Conservation (phyloP, 2,329 filamentous ascomycete species). For the Cladosporium sp. region DNA sequence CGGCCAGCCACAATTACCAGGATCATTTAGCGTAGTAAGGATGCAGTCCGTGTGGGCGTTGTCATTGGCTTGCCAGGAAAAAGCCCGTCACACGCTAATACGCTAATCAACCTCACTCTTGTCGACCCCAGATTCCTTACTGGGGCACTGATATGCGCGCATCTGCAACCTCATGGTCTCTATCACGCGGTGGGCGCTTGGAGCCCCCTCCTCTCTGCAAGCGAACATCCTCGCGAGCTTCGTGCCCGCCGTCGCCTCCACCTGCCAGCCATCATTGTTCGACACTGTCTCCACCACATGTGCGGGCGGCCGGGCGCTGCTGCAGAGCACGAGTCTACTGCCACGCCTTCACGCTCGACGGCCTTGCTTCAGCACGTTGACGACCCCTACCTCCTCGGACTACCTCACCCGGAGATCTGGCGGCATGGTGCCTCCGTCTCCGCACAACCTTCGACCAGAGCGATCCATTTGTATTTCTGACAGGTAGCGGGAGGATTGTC, state of each 20-base stretch:
- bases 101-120: conserved; percentile 5
- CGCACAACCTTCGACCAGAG: neutral
- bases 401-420: conserved; percentile 1
- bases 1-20: conserved; percentile 13
- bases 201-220: conserved; percentile 14
- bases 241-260: neutral
- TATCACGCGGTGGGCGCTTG: conserved; percentile 17
- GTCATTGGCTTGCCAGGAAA: neutral
- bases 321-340: conserved; percentile 9
- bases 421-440: neutral
- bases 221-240: conserved; percentile 9
- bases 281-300: neutral
- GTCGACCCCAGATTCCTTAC: conserved; percentile 17
- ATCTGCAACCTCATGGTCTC: conserved; percentile 15
- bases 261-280: conserved; percentile 11
- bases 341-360: conserved; percentile 1
- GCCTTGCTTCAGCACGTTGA: conserved; percentile 12
- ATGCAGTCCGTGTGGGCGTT: neutral
- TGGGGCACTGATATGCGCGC: conserved; percentile 6
- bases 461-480: conserved; percentile 1
- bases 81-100: conserved; percentile 12
- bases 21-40: conserved; percentile 16
- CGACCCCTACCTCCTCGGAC: neutral
- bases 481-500: conserved; percentile 15
- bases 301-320: neutral